These are phyloP conservation scores for Antitrichia curtipendula DNA, from an alignment of 225 moss, liverwort and hornwort species.

Conservation along the genomic window DNA sequence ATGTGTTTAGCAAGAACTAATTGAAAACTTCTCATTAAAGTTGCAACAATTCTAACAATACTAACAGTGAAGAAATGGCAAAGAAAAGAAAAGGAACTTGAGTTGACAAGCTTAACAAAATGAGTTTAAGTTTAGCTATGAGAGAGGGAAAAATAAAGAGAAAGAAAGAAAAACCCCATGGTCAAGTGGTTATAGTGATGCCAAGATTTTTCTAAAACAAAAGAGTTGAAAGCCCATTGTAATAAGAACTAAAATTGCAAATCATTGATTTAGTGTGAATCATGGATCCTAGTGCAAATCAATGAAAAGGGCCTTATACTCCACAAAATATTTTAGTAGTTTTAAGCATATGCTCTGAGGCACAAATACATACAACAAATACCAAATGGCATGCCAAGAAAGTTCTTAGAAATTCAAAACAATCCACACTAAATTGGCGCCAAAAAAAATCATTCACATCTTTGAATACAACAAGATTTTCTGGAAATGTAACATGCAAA, in stretches of 20 bases:
- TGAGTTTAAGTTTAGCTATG: neutral
- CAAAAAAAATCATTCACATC: neutral
- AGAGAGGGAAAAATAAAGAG: neutral
- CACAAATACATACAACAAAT: neutral
- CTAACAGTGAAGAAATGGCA: no score
- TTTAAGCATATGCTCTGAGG: neutral
- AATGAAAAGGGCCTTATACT: neutral
- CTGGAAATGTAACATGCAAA: neutral
- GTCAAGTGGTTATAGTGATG: neutral
- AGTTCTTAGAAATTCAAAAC: neutral
- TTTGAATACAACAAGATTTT: neutral
- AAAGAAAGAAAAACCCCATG: neutral
- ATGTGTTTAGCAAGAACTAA: neutral
- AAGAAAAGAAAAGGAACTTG: fast-evolving
- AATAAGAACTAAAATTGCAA: neutral
- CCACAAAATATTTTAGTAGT: no score
- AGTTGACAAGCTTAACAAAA: neutral
- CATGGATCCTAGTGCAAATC: neutral
- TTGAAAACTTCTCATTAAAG: neutral
- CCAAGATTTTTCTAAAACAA: neutral
- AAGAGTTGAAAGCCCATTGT: neutral
- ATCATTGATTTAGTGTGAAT: neutral
- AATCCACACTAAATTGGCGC: no score
- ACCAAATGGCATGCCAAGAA: neutral
- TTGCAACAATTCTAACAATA: neutral